Evolutionary conservation across 345 rosid genomes (phyloP), one percentile per base, ranked within the genome.

Genomic region (Rubroshorea leprosula): DNA sequence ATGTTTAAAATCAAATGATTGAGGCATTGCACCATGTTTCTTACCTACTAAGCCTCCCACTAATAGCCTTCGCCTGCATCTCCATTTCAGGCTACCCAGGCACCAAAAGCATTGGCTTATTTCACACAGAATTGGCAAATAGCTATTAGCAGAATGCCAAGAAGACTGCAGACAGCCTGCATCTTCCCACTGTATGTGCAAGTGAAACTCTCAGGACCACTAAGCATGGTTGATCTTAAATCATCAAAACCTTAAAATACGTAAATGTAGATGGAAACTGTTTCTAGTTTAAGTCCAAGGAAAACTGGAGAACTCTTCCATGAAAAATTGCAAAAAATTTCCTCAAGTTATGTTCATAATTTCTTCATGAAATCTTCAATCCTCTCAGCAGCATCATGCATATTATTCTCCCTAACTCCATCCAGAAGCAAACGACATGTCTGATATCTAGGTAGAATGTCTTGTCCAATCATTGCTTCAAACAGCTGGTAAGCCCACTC

Each of bases 401-500:
- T 79, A 46, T 69, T 55, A 55, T 72, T 76, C 65, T 70, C 71
- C 57, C 69, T 75, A 13, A 84, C 73, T 76, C 82, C 83, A 59
- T 83, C 82, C 76, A 82, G 62, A 31, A 86, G 76, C 70, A 90
- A 55, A 38, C 65, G 68, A 64, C 95, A 90, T 14, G 92, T 90
- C 54, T 62, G 60, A 57, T 78, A 72, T 66, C 72, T 78, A 1
- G 92, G 95, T 0, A 39, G 72, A 20, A 86, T 86, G 65, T 81
- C 95, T 65, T 78, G 76, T 44, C 65, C 71, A 49, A 83, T 72
- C 93, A 88, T 86, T 69, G 83, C 95, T 25, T 84, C 80, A 58
- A 92, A 89, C 39, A 92, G 64, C 18, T 53, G 55, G 66, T 72
- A 89, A 48, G 96, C 95, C 92, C 85, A 74, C 66, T 84, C 83